Evolutionary conservation across 2,329 filamentous ascomycete genomes (phyloP).

Genomic region (Colletotrichum sp.): DNA sequence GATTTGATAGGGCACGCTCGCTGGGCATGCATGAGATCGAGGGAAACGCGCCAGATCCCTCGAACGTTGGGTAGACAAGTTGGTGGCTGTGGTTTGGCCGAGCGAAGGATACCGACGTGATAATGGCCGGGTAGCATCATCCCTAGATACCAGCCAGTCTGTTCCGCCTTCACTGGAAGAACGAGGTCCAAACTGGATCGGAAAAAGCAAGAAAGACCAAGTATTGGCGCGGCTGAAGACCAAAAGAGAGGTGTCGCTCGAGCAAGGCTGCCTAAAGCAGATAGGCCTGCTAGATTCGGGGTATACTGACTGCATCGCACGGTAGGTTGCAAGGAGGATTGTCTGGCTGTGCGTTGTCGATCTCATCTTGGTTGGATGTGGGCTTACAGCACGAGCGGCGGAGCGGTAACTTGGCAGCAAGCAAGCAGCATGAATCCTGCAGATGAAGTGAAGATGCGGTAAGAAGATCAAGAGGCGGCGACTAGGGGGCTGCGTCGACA

Average conservation of each 20-base stretch:
- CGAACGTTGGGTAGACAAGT: neutral
- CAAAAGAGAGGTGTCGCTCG: neutral
- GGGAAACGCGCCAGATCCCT: slow-evolving; percentile 4
- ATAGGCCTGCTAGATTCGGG: neutral
- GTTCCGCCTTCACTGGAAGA: neutral
- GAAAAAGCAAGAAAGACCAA: neutral
- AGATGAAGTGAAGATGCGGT: slow-evolving; percentile 18
- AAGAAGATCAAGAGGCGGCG: slow-evolving; percentile 16
- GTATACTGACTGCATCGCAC: neutral
- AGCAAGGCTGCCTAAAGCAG: neutral
- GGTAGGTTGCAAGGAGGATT: neutral
- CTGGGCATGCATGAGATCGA: slow-evolving; percentile 19
- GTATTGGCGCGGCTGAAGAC: neutral
- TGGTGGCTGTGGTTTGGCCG: neutral
- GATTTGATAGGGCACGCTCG: neutral
- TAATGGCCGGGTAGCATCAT: neutral
- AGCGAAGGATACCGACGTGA: neutral
- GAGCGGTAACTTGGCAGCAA: slow-evolving; percentile 1
- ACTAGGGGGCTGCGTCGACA: neutral
- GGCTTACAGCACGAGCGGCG: neutral
- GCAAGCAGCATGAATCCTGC: slow-evolving; percentile 15
- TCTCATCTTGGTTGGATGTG: slow-evolving; percentile 13
- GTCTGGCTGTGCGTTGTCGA: slow-evolving; percentile 12
- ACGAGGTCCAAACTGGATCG: neutral
- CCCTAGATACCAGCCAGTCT: neutral